These are phyloP conservation scores for Cucurbita moschata DNA, from an alignment of 306 rosid species.

Conservation along the genomic window DNA sequence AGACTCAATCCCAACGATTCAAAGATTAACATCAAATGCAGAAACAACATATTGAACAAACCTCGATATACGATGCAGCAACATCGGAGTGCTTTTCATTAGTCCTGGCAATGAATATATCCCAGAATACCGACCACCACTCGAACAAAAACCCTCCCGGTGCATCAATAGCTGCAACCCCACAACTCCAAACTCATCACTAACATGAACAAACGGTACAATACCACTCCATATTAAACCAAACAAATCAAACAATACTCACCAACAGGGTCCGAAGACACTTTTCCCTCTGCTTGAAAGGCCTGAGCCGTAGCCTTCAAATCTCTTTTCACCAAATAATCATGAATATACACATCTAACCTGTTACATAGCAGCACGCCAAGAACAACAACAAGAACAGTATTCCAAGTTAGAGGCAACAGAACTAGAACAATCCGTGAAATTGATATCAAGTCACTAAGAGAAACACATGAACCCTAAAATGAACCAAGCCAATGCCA, in stretches of 20 bases:
- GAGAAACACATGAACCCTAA: conserved; percentile 19
- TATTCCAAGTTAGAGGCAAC: background rate
- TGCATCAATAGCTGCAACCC: conserved; percentile 86
- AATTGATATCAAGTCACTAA: background rate
- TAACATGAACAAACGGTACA: conserved; percentile 3
- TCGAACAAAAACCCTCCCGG: conserved; percentile 97
- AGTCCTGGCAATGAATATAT: conserved; percentile 94
- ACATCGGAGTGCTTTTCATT: conserved; percentile 98
- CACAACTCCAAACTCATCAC: conserved; percentile 12
- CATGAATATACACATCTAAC: conserved; percentile 97
- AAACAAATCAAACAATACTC: conserved; percentile 13
- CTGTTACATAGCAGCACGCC: conserved; percentile 23
- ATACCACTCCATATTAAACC: background rate
- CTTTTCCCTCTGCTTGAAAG: conserved; percentile 95
- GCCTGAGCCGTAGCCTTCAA: conserved; percentile 98
- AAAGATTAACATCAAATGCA: background rate
- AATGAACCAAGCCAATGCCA: conserved; percentile 4
- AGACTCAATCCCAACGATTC: background rate
- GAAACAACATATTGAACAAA: conserved; percentile 17
- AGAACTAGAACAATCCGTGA: background rate
- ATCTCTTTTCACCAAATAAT: conserved; percentile 88
- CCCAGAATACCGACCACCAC: conserved; percentile 99
- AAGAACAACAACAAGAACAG: conserved; percentile 8
- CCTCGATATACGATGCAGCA: conserved; percentile 99
- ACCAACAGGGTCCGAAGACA: conserved; percentile 99